Evolutionary conservation across 805 yeast species (phyloP).

Genomic region (Metschnikowia koreensis): DNA sequence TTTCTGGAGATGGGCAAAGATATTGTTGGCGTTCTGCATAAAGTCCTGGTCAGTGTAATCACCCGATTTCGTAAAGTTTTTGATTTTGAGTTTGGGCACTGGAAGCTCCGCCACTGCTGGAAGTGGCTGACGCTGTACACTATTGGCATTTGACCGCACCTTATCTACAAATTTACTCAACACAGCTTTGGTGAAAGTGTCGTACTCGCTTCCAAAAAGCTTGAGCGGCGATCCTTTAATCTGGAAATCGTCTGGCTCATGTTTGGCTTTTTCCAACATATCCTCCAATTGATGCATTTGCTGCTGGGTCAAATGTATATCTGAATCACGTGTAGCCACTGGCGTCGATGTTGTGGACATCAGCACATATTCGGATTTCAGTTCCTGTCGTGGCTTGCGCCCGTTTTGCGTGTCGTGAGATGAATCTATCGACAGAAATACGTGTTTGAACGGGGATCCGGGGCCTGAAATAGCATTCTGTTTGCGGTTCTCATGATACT

Average conservation of each 20-base stretch:
- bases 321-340: slow-evolving; percentile 21
- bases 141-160: slow-evolving; percentile 17
- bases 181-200: slow-evolving; percentile 39
- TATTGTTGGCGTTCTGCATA: slow-evolving; percentile 36
- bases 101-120: slow-evolving; percentile 7
- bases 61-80: slow-evolving; percentile 30
- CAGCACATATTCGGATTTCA: slow-evolving; percentile 25
- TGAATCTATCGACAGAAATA: slow-evolving; percentile 27
- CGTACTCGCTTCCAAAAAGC: slow-evolving; percentile 37
- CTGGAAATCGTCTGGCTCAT: slow-evolving; percentile 19
- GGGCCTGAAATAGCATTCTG: too few species aligned
- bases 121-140: slow-evolving; percentile 12
- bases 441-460: slow-evolving; percentile 28
- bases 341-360: slow-evolving; percentile 32
- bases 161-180: slow-evolving; percentile 18
- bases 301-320: slow-evolving; percentile 18
- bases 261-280: slow-evolving; percentile 24
- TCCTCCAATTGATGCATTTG: slow-evolving; percentile 24
- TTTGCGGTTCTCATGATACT: slow-evolving; percentile 26
- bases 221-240: slow-evolving; percentile 39
- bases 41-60: slow-evolving; percentile 37
- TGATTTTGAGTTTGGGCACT: slow-evolving; percentile 24
- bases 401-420: neutral
- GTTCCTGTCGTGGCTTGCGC: slow-evolving; percentile 13
- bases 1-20: slow-evolving; percentile 38